Conservation (phyloP, 371 early-diverging fungal genomes). For the Rhizopus delemar region DNA sequence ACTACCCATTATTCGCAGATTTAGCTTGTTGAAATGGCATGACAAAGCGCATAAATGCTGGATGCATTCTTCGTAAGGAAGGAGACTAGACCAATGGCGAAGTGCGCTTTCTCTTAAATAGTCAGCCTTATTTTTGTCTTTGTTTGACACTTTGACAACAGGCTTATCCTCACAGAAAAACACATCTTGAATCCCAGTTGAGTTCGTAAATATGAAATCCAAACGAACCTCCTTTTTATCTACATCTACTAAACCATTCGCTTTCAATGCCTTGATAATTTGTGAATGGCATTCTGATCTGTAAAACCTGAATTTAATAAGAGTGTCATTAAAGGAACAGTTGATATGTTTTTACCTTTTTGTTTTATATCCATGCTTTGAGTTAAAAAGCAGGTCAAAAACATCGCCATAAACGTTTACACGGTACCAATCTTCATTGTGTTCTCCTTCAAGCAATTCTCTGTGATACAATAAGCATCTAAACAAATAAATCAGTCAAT, state of each 20-base stretch:
- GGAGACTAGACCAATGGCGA: conserved; percentile 5
- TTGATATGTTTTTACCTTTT: conserved; percentile 14
- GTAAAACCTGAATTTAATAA: conserved; percentile 13
- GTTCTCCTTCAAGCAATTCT: conserved; percentile 10
- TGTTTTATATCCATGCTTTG: conserved; percentile 14
- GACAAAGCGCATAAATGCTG: conserved; percentile 6
- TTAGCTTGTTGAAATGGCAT: conserved; percentile 14
- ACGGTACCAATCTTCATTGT: conserved; percentile 17
- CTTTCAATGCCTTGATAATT: conserved; percentile 14
- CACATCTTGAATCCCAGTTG: conserved; percentile 10
- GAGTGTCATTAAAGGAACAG: conserved; percentile 12
- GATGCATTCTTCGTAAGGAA: conserved; percentile 13
- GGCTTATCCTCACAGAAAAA: conserved; percentile 18
- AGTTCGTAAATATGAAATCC: conserved; percentile 11
- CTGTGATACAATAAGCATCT: conserved; percentile 13
- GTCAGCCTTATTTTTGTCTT: conserved; percentile 14
- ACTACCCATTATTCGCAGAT: conserved; percentile 7
- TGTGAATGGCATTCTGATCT: conserved; percentile 17
- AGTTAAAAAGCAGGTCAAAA: conserved; percentile 9
- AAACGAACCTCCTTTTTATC: conserved; percentile 10
- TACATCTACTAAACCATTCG: conserved; percentile 8
- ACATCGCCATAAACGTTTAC: conserved; percentile 11
- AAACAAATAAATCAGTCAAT: conserved; percentile 11
- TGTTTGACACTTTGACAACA: conserved; percentile 9
- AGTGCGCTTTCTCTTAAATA: conserved; percentile 11